Evolutionary conservation across 257 asterid species (phyloP), one percentile per base, ranked within the genome.

Genomic region (Jacaranda mimosifolia): DNA sequence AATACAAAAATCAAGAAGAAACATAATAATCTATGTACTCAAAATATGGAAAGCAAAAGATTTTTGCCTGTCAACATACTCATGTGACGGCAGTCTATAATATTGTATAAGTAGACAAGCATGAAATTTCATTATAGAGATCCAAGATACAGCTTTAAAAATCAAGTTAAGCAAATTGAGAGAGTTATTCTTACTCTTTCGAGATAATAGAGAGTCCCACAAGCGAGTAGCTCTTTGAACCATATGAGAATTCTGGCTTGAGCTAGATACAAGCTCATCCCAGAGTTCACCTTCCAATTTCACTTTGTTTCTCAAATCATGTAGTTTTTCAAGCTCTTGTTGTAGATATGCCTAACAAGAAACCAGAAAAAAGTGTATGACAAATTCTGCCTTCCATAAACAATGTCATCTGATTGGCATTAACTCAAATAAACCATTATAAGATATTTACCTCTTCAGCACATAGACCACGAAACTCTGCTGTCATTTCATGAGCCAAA

Each of bases 401-500:
- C 58, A 65, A 75, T 9, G 65, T 42, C 59, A 36, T 43, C 52
- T 48, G 49, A 57, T 67, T 67, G 57, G 18, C 51, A 35, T 55
- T 39, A 59, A 63, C 76, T 49, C 32, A 35, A 58, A 63, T 57
- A 76, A 46, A 63, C 55, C 26, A 62, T 65, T 26, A 6, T 13
- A 67, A 76, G 56, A 40, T 46, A 48, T 71, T 79, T 84, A 93
- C 99, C 97, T 95, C 99, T 91, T 95, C 98, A 60, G 98, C 98
- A 85, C 97, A 92, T 79, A 95, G 93, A 63, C 97, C 98, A 73
- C 99, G 98, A 78, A 91, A 95, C 83, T 95, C 99, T 40, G 99
- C 97, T 53, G 99, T 95, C 98, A 95, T 92, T 88, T 95, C 99
- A 87, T 95, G 99, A 79, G 99, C 97, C 91, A 95, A 89, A 88